Conservation (phyloP, 345 rosid species). For the Euclidium syriacum region DNA sequence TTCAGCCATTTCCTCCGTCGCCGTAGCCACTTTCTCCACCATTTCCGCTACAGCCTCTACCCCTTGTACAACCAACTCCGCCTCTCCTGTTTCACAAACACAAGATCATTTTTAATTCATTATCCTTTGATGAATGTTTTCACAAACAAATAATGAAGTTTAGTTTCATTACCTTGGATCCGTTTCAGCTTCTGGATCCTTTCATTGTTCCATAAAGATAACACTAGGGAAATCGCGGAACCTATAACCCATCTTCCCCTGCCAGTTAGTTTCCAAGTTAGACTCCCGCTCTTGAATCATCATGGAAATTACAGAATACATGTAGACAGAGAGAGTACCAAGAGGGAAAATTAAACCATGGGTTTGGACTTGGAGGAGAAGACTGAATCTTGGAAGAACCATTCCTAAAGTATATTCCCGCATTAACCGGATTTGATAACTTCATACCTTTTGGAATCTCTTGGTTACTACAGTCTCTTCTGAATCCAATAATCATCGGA, state of each 20-base stretch:
- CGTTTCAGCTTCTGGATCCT: conserved; percentile 34
- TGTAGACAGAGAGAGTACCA: conserved; percentile 32
- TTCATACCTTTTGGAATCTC: conserved; percentile 9
- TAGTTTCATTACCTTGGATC: conserved; percentile 62
- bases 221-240: conserved; percentile 36
- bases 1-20: conserved; percentile 34
- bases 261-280: conserved; percentile 10
- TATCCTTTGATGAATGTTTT: no score
- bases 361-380: conserved; percentile 30
- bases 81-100: conserved; percentile 33
- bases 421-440: conserved; percentile 11
- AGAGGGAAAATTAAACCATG: conserved; percentile 22
- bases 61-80: conserved; percentile 36
- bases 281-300: not conserved
- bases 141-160: no score
- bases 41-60: conserved; percentile 43
- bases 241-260: conserved; percentile 70
- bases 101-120: no score
- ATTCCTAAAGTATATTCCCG: conserved; percentile 5
- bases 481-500: conserved; percentile 5
- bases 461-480: conserved; percentile 18
- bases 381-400: conserved; percentile 12
- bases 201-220: conserved; percentile 52
- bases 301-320: not conserved
- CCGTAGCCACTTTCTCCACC: conserved; percentile 43